Evolutionary conservation across 441 rosid species (phyloP).

Genomic region (Euphorbia celastroides): DNA sequence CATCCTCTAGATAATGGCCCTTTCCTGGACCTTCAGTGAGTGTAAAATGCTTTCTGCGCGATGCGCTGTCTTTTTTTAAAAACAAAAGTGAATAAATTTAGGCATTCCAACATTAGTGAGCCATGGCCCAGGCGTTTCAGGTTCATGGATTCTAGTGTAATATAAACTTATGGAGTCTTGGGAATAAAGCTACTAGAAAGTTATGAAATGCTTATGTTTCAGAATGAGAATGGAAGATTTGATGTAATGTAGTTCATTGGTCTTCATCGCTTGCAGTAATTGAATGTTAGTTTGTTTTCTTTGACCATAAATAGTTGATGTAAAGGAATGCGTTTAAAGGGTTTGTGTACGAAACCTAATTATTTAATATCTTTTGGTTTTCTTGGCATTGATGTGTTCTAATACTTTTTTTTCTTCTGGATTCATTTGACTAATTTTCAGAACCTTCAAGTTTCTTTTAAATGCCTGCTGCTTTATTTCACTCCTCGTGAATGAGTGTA

Average conservation of each 20-base stretch:
- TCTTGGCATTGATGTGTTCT: neutral
- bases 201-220: neutral
- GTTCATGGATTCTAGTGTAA: neutral
- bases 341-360: neutral
- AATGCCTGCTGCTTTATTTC: neutral
- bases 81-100: neutral
- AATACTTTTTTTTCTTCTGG: neutral
- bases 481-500: neutral
- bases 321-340: neutral
- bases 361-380: neutral
- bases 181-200: neutral
- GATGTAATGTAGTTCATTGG: neutral
- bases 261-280: neutral
- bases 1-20: too few species aligned
- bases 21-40: too few species aligned
- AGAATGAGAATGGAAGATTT: neutral
- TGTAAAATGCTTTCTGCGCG: too few species aligned
- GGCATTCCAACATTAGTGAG: neutral
- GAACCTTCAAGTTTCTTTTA: neutral
- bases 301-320: neutral
- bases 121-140: neutral
- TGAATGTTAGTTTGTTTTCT: neutral
- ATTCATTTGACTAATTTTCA: neutral
- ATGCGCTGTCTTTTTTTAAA: neutral
- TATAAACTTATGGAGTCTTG: neutral